These are phyloP conservation scores for Galeopsis tetrahit DNA, from an alignment of 257 asterid species.

Conservation along the genomic window DNA sequence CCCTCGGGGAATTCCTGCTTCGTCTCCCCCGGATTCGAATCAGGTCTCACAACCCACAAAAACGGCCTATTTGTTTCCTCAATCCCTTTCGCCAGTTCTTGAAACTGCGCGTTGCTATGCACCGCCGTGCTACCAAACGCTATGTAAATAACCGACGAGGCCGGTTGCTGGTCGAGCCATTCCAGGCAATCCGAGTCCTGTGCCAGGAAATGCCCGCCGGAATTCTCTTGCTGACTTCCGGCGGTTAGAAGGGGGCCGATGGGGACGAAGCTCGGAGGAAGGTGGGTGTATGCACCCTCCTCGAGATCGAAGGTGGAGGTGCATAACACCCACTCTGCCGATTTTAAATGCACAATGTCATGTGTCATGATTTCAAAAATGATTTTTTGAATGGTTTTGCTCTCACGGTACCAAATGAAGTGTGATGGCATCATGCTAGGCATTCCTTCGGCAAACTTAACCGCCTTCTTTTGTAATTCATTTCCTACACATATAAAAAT, in stretches of 20 bases:
- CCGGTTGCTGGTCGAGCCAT: background rate
- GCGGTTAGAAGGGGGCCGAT: background rate
- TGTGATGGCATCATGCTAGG: conserved; percentile 42
- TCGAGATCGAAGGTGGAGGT: conserved; percentile 44
- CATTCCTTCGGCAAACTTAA: conserved; percentile 40
- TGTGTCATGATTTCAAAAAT: conserved; percentile 34
- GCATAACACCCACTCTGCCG: conserved; percentile 42
- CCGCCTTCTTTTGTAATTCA: conserved; percentile 19
- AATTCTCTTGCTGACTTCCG: background rate
- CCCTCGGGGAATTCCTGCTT: conserved; percentile 34
- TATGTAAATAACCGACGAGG: background rate
- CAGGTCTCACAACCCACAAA: conserved; percentile 61
- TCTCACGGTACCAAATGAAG: conserved; percentile 40
- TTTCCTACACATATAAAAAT: conserved; percentile 31
- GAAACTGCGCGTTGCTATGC: conserved; percentile 33
- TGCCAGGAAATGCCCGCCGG: background rate
- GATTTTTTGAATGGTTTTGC: conserved; percentile 9
- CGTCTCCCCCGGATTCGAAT: conserved; percentile 22
- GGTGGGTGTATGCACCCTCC: conserved; percentile 42
- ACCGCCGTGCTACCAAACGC: conserved; percentile 22
- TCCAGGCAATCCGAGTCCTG: background rate
- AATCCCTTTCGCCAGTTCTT: conserved; percentile 46
- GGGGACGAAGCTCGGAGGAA: background rate
- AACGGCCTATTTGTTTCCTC: conserved; percentile 50
- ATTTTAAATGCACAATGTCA: conserved; percentile 25